Evolutionary conservation across 768 basidiomycete genomes (phyloP), one percentile per base, ranked within the genome.

Genomic region (Leccinum uliginosum): DNA sequence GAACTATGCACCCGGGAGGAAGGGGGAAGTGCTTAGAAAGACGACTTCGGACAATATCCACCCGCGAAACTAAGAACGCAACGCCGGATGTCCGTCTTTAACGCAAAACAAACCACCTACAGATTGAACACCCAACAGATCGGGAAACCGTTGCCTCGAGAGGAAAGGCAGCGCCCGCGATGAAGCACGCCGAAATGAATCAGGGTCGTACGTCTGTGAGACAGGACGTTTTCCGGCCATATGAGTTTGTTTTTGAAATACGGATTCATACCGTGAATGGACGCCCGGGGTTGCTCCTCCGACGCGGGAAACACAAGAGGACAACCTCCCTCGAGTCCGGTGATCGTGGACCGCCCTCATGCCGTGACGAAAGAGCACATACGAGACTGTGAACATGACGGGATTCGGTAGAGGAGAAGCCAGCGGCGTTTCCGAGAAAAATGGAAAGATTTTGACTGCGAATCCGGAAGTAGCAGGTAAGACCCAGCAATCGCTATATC

Each of bases 181-280:
- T 54, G 21, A 59, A 55, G 53, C 6, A 57, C 56, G 59, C 67
- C 67, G 67, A 69, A 68, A 68, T 68, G 68, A 70, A 64, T 57
- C 66, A 70, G 67, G 68, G 66, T 50, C 61, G 58, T n/a, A 19
- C 8, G 45, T 46, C 34, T 57, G 57, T 21, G 56, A 49, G 56
- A 56, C 51, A 7, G 45, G 50, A 26, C 9, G 17, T 24, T 32
- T 53, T 49, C 46, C 17, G 23, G 43, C 40, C 51, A 46, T 51
- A 29, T 38, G 23, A 9, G n/a, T 32, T 47, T 51, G 38, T 19
- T 40, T 56, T 55, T 45, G 47, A 59, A 58, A 57, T 53, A 46
- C 40, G 11, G 40, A n/a, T n/a, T 6, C 40, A n/a, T 32, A 43
- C 24, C 48, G 29, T 23, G 24, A 15, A 27, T 27, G 19, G 27